A percentile compares a stretch with the other conserved stretches of the same genome.
These are phyloP conservation scores for Sporobolomyces roseus DNA, from an alignment of 768 basidiomycete genomes.

Conservation along the genomic window DNA sequence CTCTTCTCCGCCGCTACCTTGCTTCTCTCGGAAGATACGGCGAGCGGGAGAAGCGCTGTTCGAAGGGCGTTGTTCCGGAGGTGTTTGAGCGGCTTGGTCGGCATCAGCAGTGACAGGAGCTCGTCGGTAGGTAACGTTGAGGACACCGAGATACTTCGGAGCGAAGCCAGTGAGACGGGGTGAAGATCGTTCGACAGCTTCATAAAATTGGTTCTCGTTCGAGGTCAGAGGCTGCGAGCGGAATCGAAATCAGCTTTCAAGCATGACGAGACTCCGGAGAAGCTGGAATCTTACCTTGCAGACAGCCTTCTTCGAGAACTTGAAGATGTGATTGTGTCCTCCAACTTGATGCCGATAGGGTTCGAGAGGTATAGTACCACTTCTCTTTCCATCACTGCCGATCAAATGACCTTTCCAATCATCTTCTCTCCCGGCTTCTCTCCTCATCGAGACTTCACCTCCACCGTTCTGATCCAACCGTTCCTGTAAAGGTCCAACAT, in stretches of 20 bases:
- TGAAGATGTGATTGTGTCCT: slow-evolving; percentile 94
- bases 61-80: slow-evolving; percentile 6
- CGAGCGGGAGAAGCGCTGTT: slow-evolving; percentile 22
- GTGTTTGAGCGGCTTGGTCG: slow-evolving; percentile 42
- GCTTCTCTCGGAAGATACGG: slow-evolving; percentile 45
- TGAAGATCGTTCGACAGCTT: slow-evolving; percentile 87
- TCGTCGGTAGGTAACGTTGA: slow-evolving; percentile 92
- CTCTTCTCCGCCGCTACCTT: slow-evolving; percentile 52
- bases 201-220: slow-evolving; percentile 95
- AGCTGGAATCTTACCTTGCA: slow-evolving; percentile 72
- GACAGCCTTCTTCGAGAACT: slow-evolving; percentile 93
- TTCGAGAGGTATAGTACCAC: slow-evolving; percentile 70
- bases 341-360: slow-evolving; percentile 98
- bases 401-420: slow-evolving; percentile 46
- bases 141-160: slow-evolving; percentile 96
- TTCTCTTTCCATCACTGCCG: slow-evolving; percentile 30
- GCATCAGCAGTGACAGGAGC: slow-evolving; percentile 50
- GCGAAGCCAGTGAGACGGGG: slow-evolving; percentile 90
- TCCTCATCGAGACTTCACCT: slow-evolving; percentile 38
- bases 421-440: slow-evolving; percentile 30
- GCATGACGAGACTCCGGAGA: background rate
- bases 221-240: slow-evolving; percentile 80
- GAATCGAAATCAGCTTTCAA: background rate
- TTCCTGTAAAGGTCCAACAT: slow-evolving; percentile 33
- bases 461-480: slow-evolving; percentile 27